Evolutionary conservation across 2,329 filamentous ascomycete genomes (phyloP).

Genomic region (Talaromyces islandicus): DNA sequence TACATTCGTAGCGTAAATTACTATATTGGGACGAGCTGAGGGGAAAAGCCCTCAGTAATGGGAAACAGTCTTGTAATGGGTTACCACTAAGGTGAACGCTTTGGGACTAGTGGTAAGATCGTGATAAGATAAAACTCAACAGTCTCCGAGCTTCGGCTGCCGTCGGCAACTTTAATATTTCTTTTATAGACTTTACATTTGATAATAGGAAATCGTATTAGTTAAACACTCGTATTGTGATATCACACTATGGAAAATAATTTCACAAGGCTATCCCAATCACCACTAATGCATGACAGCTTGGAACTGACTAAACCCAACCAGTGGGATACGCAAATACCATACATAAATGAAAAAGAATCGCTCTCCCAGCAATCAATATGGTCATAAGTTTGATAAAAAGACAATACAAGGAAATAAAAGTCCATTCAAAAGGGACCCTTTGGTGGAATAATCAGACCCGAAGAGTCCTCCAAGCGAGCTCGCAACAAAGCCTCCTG

Average conservation of each 20-base stretch:
- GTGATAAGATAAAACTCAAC: background rate
- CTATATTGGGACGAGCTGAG: background rate
- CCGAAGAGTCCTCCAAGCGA: background rate
- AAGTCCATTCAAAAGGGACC: background rate
- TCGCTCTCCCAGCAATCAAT: background rate
- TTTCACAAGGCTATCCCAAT: background rate
- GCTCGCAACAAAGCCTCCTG: constrained; percentile 6
- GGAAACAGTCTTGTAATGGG: background rate
- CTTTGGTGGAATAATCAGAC: background rate
- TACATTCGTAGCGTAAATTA: background rate
- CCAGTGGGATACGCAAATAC: background rate
- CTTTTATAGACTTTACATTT: background rate
- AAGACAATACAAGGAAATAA: background rate
- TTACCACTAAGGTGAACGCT: background rate
- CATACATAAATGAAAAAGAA: background rate
- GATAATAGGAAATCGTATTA: background rate
- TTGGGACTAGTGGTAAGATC: background rate
- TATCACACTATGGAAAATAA: background rate
- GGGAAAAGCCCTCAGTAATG: background rate
- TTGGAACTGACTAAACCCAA: background rate
- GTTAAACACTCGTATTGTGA: background rate
- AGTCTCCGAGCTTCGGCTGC: background rate
- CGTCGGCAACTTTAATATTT: background rate
- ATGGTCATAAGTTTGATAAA: background rate
- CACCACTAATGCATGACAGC: background rate